Evolutionary conservation across 148 eudicot genomes (phyloP).

Genomic region (Dysphania ambrosioides): DNA sequence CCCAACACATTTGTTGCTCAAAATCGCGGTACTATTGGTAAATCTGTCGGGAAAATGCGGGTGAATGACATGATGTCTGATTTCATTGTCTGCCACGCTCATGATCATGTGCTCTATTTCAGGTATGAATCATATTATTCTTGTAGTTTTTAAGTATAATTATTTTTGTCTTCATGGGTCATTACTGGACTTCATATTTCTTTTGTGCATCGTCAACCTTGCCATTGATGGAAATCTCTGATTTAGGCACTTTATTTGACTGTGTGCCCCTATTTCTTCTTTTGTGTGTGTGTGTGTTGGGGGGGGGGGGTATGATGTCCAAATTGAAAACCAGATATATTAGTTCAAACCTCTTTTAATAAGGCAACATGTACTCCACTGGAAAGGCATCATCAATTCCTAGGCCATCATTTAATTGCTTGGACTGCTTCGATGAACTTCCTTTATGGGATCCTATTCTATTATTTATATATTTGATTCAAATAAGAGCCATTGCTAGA

Average conservation of each 20-base stretch:
- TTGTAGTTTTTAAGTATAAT: neutral
- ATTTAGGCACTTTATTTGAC: neutral
- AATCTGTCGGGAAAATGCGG: constrained; percentile 94
- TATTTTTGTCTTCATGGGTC: neutral
- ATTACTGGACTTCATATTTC: neutral
- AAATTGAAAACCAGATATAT: no score
- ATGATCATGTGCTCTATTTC: constrained; percentile 85
- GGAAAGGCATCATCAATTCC: no score
- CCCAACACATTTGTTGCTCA: constrained; percentile 85
- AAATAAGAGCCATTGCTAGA: no score
- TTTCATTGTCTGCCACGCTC: constrained; percentile 87
- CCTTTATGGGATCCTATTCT: no score
- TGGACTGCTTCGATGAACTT: no score
- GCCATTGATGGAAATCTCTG: neutral
- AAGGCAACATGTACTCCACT: no score
- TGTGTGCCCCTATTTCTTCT: neutral
- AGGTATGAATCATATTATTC: constrained; percentile 46
- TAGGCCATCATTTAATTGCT: no score
- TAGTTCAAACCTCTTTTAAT: no score
- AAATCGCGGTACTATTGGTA: constrained; percentile 90
- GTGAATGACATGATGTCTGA: constrained; percentile 91
- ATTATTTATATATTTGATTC: no score
- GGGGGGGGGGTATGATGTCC: neutral
- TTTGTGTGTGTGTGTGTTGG: no score
- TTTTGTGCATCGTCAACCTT: neutral